Evolutionary conservation across 352 stramenopile species (phyloP), one percentile per base, ranked within the genome.

Genomic region (Hyaloperonospora arabidopsidis): DNA sequence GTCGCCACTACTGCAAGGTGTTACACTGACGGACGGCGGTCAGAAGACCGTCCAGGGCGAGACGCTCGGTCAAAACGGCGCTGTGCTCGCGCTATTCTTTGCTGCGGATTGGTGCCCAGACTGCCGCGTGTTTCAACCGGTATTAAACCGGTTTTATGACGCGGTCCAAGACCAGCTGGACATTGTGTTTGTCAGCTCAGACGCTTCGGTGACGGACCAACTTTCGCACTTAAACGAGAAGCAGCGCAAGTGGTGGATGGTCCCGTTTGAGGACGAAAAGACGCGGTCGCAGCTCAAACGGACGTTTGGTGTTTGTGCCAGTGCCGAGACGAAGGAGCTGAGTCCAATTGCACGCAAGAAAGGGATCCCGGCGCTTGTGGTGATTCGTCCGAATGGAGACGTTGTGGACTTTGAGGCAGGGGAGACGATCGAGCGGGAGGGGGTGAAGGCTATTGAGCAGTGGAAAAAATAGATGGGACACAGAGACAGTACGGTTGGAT

Each of bases 81-180:
- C 86, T 48, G 50, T 76, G 25, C 57, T 87, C 35, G 83, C 80
- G 57, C 65, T 93, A 14, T 91, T 88, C 68, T 93, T 93, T 55
- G 71, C 79, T 35, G 81, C 84, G 1, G 79, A 92, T 43, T 92
- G 84, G 84, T 94, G 84, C 48, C 79, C 81, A 2, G 73, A 92
- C 61, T 94, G 84, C 70, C 79, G 78, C 53, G 62, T 54, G 32
- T 92, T 94, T 67, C 79, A 89, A 54, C 84, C 84, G 36, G 53
- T 62, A 47, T 65, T 94, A 23, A 94, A 92, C 58, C 54, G 46
- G 10, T 92, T 89, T 57, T 89, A 89, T 65, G 49, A 70, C 52
- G 45, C 70, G 8, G 70, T 72, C 40, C 72, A 82, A 46, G 70
- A 53, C 17, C 41, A 64, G 32, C 34, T 94, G 28, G 84, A 92